phyloP scores from a whole-genome alignment of 805 yeast genomes.

The Wickerhamiella alocasiicola region DNA sequence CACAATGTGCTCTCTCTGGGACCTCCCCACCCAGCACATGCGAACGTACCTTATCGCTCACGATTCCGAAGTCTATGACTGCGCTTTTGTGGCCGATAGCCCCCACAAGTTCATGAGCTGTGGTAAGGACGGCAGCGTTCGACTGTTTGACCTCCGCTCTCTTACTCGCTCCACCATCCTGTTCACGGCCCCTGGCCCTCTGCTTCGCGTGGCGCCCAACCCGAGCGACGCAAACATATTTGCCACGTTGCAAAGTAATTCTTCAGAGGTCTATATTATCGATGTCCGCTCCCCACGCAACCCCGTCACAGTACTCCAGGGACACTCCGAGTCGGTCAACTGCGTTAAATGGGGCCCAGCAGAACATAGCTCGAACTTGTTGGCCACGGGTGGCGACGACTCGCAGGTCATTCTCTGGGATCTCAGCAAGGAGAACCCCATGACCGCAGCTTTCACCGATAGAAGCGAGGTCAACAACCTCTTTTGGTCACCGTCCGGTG shows the following conservation, averaged over 20 bases:
- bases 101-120: slow-evolving; percentile 78
- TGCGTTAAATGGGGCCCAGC: slow-evolving; percentile 74
- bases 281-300: slow-evolving; percentile 83
- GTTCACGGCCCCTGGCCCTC: slow-evolving; percentile 66
- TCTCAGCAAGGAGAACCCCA: slow-evolving; percentile 26
- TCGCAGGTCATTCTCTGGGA: slow-evolving; percentile 56
- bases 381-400: slow-evolving; percentile 62
- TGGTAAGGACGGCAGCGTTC: slow-evolving; percentile 88
- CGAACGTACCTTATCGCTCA: slow-evolving; percentile 94
- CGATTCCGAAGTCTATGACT: slow-evolving; percentile 90
- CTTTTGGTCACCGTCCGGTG: slow-evolving; percentile 59
- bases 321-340: slow-evolving; percentile 58
- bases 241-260: slow-evolving; percentile 68
- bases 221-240: slow-evolving; percentile 69
- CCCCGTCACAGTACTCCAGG: slow-evolving; percentile 59
- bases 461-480: slow-evolving; percentile 64
- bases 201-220: slow-evolving; percentile 65
- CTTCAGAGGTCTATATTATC: slow-evolving; percentile 51
- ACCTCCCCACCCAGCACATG: slow-evolving; percentile 53
- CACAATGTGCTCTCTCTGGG: slow-evolving; percentile 97
- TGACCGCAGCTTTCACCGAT: slow-evolving; percentile 42
- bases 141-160: slow-evolving; percentile 81
- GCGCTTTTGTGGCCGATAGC: slow-evolving; percentile 62
- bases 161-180: slow-evolving; percentile 90
- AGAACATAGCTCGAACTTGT: slow-evolving; percentile 33